These are phyloP conservation scores for Trichoderma citrinoviride DNA, from an alignment of 2,329 filamentous ascomycete species.

Conservation along the genomic window DNA sequence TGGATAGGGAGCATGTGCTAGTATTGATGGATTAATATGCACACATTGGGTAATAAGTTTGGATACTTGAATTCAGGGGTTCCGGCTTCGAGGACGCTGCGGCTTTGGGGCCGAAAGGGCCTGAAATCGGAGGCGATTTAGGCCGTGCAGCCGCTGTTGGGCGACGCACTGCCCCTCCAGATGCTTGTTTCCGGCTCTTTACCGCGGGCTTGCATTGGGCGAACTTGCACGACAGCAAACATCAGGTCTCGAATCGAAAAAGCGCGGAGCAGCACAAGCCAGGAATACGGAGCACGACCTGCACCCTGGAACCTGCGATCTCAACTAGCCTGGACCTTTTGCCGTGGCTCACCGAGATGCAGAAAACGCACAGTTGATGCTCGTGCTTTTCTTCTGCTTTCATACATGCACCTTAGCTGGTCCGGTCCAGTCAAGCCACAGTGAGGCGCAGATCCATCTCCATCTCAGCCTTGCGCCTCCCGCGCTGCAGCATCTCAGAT, in stretches of 20 bases:
- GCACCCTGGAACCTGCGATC: background rate
- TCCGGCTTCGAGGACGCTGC: background rate
- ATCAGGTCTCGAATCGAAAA: background rate
- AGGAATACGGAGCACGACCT: background rate
- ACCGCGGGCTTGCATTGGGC: slow-evolving; percentile 12
- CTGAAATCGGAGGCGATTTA: background rate
- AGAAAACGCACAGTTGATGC: background rate
- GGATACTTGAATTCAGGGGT: background rate
- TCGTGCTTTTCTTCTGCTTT: background rate
- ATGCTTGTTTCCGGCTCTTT: slow-evolving; percentile 13
- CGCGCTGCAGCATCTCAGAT: slow-evolving; percentile 3
- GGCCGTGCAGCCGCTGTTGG: slow-evolving; percentile 4
- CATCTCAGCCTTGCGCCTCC: slow-evolving; percentile 11
- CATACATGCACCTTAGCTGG: background rate
- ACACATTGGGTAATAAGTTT: background rate
- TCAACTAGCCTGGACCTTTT: background rate
- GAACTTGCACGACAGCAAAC: background rate
- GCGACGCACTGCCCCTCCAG: too few relatives aligned
- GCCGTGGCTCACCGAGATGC: slow-evolving; percentile 18
- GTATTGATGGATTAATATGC: background rate
- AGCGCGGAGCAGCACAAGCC: background rate
- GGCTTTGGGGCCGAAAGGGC: background rate
- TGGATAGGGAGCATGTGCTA: background rate
- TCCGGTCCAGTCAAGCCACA: background rate
- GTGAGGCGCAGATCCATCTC: slow-evolving; percentile 12